phyloP scores from a whole-genome alignment of 768 basidiomycete species.

The Crepidotus variabilis region DNA sequence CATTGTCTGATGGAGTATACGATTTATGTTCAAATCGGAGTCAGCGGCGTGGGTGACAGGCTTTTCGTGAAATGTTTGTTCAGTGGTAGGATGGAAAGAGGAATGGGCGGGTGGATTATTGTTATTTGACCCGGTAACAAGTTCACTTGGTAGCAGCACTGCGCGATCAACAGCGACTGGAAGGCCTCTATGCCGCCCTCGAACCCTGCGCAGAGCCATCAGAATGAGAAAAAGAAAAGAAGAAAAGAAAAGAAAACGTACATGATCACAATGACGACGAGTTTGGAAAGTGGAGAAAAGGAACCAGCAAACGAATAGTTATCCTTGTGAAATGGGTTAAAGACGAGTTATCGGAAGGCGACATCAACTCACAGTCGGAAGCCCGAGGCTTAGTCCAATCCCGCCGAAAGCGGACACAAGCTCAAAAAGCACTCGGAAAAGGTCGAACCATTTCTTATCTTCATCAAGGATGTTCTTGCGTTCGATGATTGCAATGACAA shows the following conservation, averaged over 20 bases:
- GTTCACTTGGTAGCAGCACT: conserved; percentile 34
- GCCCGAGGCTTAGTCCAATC: conserved; percentile 67
- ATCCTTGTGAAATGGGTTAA: conserved; percentile 26
- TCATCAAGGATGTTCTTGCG: conserved; percentile 51
- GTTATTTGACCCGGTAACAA: conserved; percentile 12
- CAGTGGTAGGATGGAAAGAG: neutral
- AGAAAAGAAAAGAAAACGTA: conserved; percentile 16
- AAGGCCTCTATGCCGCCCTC: conserved; percentile 69
- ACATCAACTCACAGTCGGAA: conserved; percentile 37
- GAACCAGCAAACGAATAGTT: conserved; percentile 64
- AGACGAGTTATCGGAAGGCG: neutral
- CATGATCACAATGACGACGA: conserved; percentile 74
- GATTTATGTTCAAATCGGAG: too few species aligned
- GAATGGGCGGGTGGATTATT: neutral
- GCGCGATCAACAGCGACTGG: conserved; percentile 68
- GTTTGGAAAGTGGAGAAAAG: conserved; percentile 62
- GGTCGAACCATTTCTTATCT: conserved; percentile 59
- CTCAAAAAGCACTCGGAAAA: conserved; percentile 57
- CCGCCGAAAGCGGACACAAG: conserved; percentile 66
- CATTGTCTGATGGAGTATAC: too few species aligned
- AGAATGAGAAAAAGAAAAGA: neutral
- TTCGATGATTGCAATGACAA: conserved; percentile 71
- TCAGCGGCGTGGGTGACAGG: neutral
- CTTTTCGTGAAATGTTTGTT: neutral
- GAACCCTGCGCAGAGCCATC: conserved; percentile 36